Evolutionary conservation across 805 yeast genomes (phyloP).

Genomic region (Cyberlindnera mycetangii): DNA sequence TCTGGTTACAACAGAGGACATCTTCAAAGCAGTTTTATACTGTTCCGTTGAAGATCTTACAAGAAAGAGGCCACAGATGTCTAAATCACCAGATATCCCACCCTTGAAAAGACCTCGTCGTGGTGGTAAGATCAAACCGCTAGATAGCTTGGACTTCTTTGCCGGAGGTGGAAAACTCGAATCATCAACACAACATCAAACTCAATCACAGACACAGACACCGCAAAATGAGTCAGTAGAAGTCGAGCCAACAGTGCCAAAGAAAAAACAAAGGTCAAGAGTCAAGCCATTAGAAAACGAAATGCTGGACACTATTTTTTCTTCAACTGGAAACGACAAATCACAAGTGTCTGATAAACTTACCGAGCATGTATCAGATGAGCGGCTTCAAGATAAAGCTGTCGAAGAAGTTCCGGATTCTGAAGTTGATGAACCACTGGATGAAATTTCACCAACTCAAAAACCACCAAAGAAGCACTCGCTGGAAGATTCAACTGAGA

Average conservation of each 20-base stretch:
- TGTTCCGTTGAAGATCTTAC: slow-evolving; percentile 15
- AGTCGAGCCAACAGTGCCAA: background rate
- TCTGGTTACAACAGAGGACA: slow-evolving; percentile 27
- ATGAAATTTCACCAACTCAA: background rate
- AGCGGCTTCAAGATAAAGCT: background rate
- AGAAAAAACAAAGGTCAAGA: slow-evolving; percentile 4
- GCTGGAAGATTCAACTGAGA: background rate
- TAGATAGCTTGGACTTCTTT: slow-evolving; percentile 36
- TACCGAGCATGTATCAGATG: background rate
- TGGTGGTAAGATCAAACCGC: slow-evolving; percentile 28
- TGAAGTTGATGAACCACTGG: background rate
- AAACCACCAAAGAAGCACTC: background rate
- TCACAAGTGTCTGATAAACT: background rate
- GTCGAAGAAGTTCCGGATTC: background rate
- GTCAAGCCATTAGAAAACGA: slow-evolving; percentile 7
- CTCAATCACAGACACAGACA: background rate
- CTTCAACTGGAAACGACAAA: background rate
- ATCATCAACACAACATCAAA: slow-evolving; percentile 1
- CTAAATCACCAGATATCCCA: slow-evolving; percentile 6
- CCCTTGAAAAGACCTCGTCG: slow-evolving; percentile 17
- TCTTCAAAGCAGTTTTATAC: slow-evolving; percentile 26
- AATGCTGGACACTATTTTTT: slow-evolving; percentile 11
- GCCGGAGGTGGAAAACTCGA: slow-evolving; percentile 34
- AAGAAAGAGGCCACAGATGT: slow-evolving; percentile 14
- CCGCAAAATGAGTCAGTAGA: background rate